Conservation (phyloP, 768 basidiomycete genomes). For the Ramaria rubella region DNA sequence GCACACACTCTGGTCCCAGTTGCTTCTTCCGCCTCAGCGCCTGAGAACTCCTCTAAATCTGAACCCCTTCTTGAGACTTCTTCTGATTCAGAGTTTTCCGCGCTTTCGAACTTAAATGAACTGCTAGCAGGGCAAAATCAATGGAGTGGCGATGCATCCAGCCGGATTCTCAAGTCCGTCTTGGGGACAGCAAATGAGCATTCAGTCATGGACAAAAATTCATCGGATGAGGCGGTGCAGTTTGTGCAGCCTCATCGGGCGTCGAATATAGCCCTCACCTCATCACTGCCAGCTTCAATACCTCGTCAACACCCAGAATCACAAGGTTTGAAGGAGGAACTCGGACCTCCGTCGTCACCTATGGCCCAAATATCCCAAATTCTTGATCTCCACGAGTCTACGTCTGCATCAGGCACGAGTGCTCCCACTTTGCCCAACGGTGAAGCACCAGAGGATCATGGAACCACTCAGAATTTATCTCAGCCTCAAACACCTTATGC, state of each 20-base stretch:
- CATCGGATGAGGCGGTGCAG: background rate
- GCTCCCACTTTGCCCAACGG: background rate
- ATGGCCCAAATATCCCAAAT: background rate
- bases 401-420: background rate
- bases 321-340: no score
- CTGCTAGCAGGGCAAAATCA: background rate
- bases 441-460: background rate
- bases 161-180: background rate
- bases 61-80: background rate
- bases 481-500: background rate
- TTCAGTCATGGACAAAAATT: background rate
- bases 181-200: background rate
- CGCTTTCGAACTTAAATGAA: background rate
- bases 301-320: no score
- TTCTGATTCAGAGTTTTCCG: background rate
- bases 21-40: background rate
- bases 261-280: background rate
- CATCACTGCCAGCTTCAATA: background rate
- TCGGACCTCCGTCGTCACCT: background rate
- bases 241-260: background rate
- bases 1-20: background rate
- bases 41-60: background rate
- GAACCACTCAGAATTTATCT: background rate
- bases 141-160: slow-evolving; percentile 3
- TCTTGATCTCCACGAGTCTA: background rate